Evolutionary conservation across 768 basidiomycete species (phyloP).

Genomic region (Boletus sp.): DNA sequence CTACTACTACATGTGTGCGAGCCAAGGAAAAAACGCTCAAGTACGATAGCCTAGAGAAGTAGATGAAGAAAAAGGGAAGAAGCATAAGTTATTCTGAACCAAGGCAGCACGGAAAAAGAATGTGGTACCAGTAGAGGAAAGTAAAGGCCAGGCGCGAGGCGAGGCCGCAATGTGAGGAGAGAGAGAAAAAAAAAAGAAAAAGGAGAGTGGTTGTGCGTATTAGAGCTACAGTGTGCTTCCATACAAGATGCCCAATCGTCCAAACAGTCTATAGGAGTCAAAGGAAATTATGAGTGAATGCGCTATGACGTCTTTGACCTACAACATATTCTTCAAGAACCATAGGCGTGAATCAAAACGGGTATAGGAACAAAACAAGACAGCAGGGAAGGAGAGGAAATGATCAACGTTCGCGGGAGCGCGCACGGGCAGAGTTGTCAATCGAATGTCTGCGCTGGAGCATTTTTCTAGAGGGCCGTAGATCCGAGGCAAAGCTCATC

Average conservation of each 20-base stretch:
- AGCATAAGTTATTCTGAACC: constrained; percentile 24
- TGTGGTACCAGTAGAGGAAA: constrained; percentile 2
- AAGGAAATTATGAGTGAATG: constrained; percentile 10
- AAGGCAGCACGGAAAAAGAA: constrained; percentile 3
- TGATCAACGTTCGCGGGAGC: constrained; percentile 23
- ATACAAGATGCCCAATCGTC: constrained; percentile 17
- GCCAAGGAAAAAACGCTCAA: constrained; percentile 1
- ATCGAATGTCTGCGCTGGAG: constrained; percentile 54
- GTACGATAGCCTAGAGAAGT: not conserved
- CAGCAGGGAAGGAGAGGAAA: not conserved
- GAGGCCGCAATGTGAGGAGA: not conserved
- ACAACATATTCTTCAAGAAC: constrained; percentile 10
- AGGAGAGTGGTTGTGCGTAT: constrained; percentile 23
- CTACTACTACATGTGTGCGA: constrained; percentile 27
- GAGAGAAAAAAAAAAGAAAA: not conserved
- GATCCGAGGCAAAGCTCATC: constrained; percentile 49
- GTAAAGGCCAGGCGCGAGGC: constrained; percentile 1
- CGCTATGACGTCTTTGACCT: not conserved
- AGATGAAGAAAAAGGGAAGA: constrained; percentile 8
- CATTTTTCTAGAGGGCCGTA: constrained; percentile 40
- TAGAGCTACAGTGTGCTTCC: constrained; percentile 30
- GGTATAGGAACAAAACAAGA: not conserved
- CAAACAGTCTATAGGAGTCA: constrained; percentile 24
- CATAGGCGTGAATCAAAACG: constrained; percentile 5
- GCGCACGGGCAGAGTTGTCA: constrained; percentile 27